A percentile compares a stretch with the other conserved stretches of the same genome.
Evolutionary conservation across 371 early-diverging fungal genomes (phyloP).

Genomic region (Syncephalis plumigaleata): DNA sequence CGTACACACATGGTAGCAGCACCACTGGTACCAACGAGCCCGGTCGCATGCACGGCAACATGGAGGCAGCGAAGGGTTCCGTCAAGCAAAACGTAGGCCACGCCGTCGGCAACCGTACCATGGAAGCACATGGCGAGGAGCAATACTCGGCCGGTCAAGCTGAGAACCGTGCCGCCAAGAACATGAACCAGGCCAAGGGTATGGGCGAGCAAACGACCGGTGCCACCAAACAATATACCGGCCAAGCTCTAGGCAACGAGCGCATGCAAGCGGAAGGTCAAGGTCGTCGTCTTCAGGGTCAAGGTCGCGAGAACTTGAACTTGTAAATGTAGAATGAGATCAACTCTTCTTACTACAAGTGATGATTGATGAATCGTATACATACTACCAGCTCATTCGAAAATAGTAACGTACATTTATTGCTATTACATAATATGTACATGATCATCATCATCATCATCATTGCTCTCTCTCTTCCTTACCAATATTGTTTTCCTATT

Average conservation of each 20-base stretch:
- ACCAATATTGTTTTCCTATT: too few species aligned
- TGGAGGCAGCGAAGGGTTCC: slow-evolving; percentile 4
- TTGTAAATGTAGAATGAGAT: too few species aligned
- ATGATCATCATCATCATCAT: too few species aligned
- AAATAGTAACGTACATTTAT: too few species aligned
- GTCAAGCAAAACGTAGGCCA: slow-evolving; percentile 10
- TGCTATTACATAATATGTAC: too few species aligned
- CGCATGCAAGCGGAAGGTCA: slow-evolving; percentile 19
- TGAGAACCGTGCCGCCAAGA: slow-evolving; percentile 3
- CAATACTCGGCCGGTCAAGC: slow-evolving; percentile 7
- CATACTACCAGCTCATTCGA: too few species aligned
- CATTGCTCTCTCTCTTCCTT: too few species aligned
- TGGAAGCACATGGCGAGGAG: neutral
- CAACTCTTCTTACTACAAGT: too few species aligned
- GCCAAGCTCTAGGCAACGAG: slow-evolving; percentile 22
- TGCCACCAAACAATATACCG: slow-evolving; percentile 19
- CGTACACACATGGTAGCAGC: too few species aligned
- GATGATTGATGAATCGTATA: too few species aligned
- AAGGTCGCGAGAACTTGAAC: neutral
- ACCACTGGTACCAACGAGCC: too few species aligned
- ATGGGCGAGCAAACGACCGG: slow-evolving; percentile 6
- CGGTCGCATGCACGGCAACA: neutral
- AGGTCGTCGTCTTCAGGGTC: neutral
- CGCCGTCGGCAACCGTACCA: slow-evolving; percentile 7
- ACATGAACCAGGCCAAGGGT: slow-evolving; percentile 1